Evolutionary conservation across 1,284 basidiomycete species (phyloP).

Genomic region (Ceratobasidium sp.): DNA sequence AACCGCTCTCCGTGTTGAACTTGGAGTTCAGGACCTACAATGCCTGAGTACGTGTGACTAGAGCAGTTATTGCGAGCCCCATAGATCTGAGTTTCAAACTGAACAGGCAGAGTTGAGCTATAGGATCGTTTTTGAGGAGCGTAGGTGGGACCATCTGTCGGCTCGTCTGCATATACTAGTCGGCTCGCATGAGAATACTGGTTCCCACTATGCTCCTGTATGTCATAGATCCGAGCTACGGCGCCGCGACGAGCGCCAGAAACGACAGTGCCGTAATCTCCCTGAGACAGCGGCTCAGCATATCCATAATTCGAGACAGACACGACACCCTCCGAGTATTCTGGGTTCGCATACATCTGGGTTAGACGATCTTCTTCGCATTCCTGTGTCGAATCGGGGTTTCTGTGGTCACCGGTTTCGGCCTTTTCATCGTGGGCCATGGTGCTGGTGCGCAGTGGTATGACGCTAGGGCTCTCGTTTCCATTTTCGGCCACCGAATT

Average conservation of each 20-base stretch:
- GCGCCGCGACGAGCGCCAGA: neutral
- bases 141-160: neutral
- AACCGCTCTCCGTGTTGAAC: too few species aligned
- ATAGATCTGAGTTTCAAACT: neutral
- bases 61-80: neutral
- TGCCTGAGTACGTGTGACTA: too few species aligned
- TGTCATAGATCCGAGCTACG: too few species aligned
- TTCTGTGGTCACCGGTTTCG: neutral
- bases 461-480: too few species aligned
- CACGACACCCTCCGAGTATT: neutral
- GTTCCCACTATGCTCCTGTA: neutral
- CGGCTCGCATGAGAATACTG: too few species aligned
- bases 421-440: neutral
- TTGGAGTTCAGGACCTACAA: too few species aligned
- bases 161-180: neutral
- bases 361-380: too few species aligned
- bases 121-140: neutral
- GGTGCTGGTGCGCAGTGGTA: too few species aligned
- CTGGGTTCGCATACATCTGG: conserved; percentile 4
- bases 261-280: neutral
- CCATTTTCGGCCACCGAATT: too few species aligned
- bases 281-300: neutral
- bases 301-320: neutral
- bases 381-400: neutral
- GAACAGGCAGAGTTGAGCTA: too few species aligned